These are phyloP conservation scores for Myochromella boudieri DNA, from an alignment of 768 basidiomycete species.

Conservation along the genomic window DNA sequence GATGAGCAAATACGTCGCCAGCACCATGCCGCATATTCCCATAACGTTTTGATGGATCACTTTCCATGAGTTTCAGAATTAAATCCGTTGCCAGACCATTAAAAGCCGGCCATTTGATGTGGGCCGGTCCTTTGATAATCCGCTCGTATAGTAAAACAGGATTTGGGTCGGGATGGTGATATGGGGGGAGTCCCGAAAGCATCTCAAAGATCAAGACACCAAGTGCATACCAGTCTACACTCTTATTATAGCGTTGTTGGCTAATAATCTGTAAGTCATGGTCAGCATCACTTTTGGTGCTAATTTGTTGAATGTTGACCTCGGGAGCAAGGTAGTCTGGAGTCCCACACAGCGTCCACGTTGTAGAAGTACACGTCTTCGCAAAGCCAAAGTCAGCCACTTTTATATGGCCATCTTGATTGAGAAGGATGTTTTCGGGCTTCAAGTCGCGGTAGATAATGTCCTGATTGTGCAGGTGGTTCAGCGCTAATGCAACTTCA, in stretches of 20 bases:
- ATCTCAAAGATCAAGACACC: constrained; percentile 98
- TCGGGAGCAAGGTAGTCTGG: constrained; percentile 98
- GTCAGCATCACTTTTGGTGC: constrained; percentile 16
- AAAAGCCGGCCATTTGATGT: constrained; percentile 77
- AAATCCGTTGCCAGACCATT: constrained; percentile 82
- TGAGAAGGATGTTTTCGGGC: constrained; percentile 94
- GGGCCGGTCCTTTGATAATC: constrained; percentile 74
- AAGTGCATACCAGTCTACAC: constrained; percentile 98
- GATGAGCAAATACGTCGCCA: constrained; percentile 89
- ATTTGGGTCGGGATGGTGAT: constrained; percentile 84
- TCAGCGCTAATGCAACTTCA: constrained; percentile 90
- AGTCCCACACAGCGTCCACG: constrained; percentile 95
- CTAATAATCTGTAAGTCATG: constrained; percentile 57
- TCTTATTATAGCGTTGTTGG: constrained; percentile 89
- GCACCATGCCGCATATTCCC: constrained; percentile 89
- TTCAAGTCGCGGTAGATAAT: constrained; percentile 98
- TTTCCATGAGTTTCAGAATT: constrained; percentile 87
- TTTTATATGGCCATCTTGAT: constrained; percentile 95
- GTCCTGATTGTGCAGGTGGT: constrained; percentile 81
- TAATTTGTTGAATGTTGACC: constrained; percentile 33
- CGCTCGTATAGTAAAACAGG: constrained; percentile 90
- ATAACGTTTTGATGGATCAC: constrained; percentile 83
- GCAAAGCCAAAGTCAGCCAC: constrained; percentile 98
- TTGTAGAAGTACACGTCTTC: constrained; percentile 81
- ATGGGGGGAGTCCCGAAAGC: constrained; percentile 94